phyloP scores from a whole-genome alignment of 2,329 filamentous ascomycete species.

The Colletotrichum sp. region DNA sequence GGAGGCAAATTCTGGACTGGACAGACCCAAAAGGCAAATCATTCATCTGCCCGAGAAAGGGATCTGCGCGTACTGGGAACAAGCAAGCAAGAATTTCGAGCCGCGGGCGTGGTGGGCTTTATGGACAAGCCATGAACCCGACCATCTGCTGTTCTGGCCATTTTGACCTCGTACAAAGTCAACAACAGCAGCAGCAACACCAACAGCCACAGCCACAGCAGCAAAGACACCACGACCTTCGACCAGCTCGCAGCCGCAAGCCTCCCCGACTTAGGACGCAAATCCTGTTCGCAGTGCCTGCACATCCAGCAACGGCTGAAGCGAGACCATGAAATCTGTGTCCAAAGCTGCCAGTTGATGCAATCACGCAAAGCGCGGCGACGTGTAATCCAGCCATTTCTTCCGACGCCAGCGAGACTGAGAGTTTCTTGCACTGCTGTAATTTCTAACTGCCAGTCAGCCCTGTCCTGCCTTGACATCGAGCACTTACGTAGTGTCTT shows the following conservation, averaged over 20 bases:
- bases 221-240: neutral
- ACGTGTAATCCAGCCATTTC: neutral
- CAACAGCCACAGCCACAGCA: neutral
- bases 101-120: neutral
- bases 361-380: neutral
- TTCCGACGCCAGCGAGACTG: neutral
- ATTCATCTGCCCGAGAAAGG: neutral
- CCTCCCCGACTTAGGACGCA: neutral
- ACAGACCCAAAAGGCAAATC: neutral
- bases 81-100: neutral
- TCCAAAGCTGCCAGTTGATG: slow-evolving; percentile 2
- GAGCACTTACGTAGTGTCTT: slow-evolving; percentile 1
- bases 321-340: neutral
- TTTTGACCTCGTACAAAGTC: slow-evolving; percentile 28
- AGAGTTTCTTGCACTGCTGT: neutral
- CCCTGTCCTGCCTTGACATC: neutral
- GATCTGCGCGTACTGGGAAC: neutral
- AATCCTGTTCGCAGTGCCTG: neutral
- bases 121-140: slow-evolving; percentile 16
- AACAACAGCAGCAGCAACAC: slow-evolving; percentile 3
- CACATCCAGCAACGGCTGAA: neutral
- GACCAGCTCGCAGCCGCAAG: neutral
- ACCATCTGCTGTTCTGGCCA: neutral
- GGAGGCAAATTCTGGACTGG: neutral
- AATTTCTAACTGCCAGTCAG: neutral